Evolutionary conservation across 306 rosid genomes (phyloP).

Genomic region (Oxytropis ochrocephala): DNA sequence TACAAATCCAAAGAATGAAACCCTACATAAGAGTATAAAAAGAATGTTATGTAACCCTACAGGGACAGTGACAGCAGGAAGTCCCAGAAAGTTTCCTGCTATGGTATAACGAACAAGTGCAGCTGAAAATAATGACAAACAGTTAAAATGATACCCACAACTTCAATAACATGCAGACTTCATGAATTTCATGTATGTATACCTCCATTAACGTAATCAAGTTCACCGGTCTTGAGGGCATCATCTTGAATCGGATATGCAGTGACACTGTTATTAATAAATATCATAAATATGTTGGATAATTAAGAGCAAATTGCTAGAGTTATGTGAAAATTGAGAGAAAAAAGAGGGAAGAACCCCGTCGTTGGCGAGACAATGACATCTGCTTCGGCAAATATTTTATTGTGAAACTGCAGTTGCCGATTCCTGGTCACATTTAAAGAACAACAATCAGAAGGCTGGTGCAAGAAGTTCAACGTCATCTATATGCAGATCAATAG

Average conservation of each 20-base stretch:
- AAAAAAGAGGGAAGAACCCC: constrained; percentile 47
- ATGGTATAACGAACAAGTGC: constrained; percentile 81
- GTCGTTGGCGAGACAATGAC: constrained; percentile 91
- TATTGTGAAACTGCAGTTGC: constrained; percentile 71
- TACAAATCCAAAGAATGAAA: no score
- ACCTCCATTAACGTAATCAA: constrained; percentile 97
- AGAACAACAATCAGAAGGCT: no score
- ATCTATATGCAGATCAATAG: no score
- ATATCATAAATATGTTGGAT: not conserved
- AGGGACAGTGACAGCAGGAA: constrained; percentile 84
- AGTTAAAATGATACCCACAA: not conserved
- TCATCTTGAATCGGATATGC: constrained; percentile 78
- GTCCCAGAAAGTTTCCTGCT: constrained; percentile 91
- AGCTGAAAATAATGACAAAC: constrained; percentile 44
- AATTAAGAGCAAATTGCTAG: not conserved
- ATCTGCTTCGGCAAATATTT: constrained; percentile 65
- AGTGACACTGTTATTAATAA: constrained; percentile 55
- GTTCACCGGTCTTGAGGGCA: constrained; percentile 85
- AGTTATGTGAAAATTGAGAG: constrained; percentile 1
- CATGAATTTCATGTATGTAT: no score
- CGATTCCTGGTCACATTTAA: constrained; percentile 58
- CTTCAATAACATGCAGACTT: not conserved
- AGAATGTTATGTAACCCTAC: constrained; percentile 37
- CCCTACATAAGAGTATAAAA: no score
- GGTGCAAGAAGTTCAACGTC: no score